Conservation (phyloP, 169 alveolate species). For the Besnoitia besnoiti region DNA sequence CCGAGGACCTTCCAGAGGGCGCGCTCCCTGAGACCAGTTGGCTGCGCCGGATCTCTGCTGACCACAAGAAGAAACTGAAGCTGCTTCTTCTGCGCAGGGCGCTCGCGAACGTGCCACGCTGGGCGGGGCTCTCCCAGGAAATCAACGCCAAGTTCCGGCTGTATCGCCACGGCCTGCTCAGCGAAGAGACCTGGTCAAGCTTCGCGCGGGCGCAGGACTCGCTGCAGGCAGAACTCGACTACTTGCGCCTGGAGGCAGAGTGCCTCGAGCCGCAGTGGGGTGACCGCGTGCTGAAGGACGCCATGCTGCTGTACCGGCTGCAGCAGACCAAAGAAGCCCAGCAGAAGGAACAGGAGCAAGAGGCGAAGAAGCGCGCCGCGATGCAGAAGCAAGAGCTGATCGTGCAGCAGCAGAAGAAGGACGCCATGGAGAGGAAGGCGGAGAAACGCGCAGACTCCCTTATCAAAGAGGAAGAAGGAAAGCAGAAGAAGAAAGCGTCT, state of each 20-base stretch:
- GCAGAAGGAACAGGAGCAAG: conserved; percentile 28
- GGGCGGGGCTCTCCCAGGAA: conserved; percentile 28
- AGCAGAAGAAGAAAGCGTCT: conserved; percentile 14
- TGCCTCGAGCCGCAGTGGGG: conserved; percentile 46
- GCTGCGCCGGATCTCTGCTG: not conserved
- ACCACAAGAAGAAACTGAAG: conserved; percentile 35
- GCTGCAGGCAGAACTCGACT: conserved; percentile 18
- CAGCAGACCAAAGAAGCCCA: conserved; percentile 21
- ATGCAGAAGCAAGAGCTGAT: conserved; percentile 12
- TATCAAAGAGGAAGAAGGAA: not conserved
- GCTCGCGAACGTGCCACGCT: conserved; percentile 40
- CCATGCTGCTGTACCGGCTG: conserved; percentile 24
- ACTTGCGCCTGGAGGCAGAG: conserved; percentile 38
- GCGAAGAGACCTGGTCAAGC: conserved; percentile 21
- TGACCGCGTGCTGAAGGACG: conserved; percentile 19
- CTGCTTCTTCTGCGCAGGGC: conserved; percentile 39
- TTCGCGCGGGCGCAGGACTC: conserved; percentile 8
- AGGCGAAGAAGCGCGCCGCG: conserved; percentile 25
- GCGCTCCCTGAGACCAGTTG: conserved; percentile 10
- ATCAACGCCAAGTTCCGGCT: conserved; percentile 41
- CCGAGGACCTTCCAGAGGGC: conserved; percentile 25
- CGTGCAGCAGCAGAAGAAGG: conserved; percentile 17
- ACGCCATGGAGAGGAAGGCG: conserved; percentile 1
- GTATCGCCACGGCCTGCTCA: conserved; percentile 28
- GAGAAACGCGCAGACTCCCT: conserved; percentile 27